Percentiles rank a stretch among this genome's conserved stretches.
Evolutionary conservation across 768 basidiomycete genomes (phyloP).

Genomic region (Leccinum imitatum): DNA sequence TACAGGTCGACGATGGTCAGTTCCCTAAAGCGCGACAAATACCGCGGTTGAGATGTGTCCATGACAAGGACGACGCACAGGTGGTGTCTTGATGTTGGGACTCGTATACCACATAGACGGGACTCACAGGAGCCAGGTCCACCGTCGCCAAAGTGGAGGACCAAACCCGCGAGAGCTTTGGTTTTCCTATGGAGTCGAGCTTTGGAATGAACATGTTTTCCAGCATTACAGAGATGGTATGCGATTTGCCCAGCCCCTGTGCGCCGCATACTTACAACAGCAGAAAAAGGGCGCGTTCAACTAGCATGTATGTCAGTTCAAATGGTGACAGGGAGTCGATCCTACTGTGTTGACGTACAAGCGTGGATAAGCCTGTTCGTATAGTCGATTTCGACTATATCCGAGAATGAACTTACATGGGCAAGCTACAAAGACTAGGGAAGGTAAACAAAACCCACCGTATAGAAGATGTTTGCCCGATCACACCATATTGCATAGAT

Average conservation of each 20-base stretch:
- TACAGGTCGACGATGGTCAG: conserved; percentile 43
- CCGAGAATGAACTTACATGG: background rate
- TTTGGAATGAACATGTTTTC: too few relatives aligned
- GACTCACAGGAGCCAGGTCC: too few relatives aligned
- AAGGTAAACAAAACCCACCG: conserved; percentile 17
- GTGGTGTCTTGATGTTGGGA: too few relatives aligned
- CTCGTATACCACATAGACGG: too few relatives aligned
- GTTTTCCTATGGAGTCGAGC: too few relatives aligned
- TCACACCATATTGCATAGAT: conserved; percentile 56
- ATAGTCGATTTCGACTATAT: conserved; percentile 28
- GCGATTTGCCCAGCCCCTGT: too few relatives aligned
- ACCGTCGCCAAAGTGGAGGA: too few relatives aligned
- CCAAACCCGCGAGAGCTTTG: too few relatives aligned
- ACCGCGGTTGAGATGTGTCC: conserved; percentile 20
- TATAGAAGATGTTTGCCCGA: conserved; percentile 37
- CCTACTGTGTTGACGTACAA: conserved; percentile 65
- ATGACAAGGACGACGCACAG: conserved; percentile 47
- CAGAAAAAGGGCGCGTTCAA: too few relatives aligned
- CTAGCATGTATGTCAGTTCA: conserved; percentile 2
- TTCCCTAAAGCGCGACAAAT: conserved; percentile 11
- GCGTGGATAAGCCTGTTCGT: conserved; percentile 28
- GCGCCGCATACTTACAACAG: too few relatives aligned
- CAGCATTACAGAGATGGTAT: too few relatives aligned
- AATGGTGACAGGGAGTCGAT: background rate
- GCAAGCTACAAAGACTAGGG: background rate